phyloP scores from a whole-genome alignment of 1,284 basidiomycete species.

The Ceratobasidium sp. region DNA sequence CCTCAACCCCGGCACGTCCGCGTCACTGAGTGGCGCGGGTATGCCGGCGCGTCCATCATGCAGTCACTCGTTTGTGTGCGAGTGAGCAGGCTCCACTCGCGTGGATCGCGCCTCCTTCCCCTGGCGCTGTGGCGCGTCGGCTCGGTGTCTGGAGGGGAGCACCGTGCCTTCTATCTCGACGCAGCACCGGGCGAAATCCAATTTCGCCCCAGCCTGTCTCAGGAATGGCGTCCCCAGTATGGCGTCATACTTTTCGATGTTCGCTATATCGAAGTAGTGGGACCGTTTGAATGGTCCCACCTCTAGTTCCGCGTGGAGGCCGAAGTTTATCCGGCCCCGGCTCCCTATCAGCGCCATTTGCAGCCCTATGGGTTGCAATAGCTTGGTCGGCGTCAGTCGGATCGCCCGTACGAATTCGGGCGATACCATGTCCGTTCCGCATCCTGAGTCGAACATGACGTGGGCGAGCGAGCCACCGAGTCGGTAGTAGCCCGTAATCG shows the following conservation, averaged over 20 bases:
- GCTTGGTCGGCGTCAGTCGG: not conserved
- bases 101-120: not conserved
- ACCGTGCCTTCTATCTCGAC: not conserved
- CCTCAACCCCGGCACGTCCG: not conserved
- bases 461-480: not conserved
- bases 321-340: constrained; percentile 3
- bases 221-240: constrained; percentile 57
- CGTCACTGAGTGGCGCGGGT: not conserved
- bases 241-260: constrained; percentile 56
- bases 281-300: constrained; percentile 53
- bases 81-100: not conserved
- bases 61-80: not conserved
- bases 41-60: not conserved
- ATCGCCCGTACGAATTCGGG: constrained; percentile 5
- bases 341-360: constrained; percentile 28
- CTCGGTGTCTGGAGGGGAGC: not conserved
- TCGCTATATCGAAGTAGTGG: constrained; percentile 55
- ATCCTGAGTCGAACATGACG: constrained; percentile 31
- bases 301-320: not conserved
- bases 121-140: not conserved
- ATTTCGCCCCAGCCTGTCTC: constrained; percentile 47
- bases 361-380: constrained; percentile 7
- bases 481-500: constrained; percentile 5
- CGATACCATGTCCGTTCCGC: constrained; percentile 23
- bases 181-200: not conserved